Conservation (phyloP, 305 asterid genomes). For the Solanum hybrid region DNA sequence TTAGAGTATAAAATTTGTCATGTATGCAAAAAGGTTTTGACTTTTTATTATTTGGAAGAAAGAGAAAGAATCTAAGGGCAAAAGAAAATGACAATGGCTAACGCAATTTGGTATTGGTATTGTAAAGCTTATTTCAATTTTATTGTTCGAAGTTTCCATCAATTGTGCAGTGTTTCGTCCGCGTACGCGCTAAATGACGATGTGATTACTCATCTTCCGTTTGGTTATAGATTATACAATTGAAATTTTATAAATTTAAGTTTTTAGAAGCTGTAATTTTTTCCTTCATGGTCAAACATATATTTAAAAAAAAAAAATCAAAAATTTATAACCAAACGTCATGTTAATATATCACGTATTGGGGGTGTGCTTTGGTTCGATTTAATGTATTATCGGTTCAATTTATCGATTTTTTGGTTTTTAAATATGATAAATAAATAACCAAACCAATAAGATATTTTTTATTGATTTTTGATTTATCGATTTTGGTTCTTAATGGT, state of each 20-base stretch:
- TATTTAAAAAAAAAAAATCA: too few relatives aligned
- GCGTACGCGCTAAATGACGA: neutral
- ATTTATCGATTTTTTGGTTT: too few relatives aligned
- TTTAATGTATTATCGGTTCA: neutral
- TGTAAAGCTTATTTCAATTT: neutral
- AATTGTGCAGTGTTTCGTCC: neutral
- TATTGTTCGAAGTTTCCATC: neutral
- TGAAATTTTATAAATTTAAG: too few relatives aligned
- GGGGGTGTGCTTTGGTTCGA: neutral
- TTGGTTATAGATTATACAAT: too few relatives aligned
- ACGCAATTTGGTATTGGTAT: neutral
- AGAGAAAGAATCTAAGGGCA: neutral
- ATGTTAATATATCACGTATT: too few relatives aligned
- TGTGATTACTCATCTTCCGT: accelerated
- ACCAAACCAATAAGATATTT: too few relatives aligned
- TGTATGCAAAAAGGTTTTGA: neutral
- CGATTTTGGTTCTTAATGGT: too few relatives aligned
- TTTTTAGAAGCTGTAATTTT: neutral
- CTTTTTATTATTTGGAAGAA: neutral
- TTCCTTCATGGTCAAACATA: neutral
- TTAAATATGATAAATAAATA: too few relatives aligned
- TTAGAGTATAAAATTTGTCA: neutral
- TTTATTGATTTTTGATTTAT: too few relatives aligned
- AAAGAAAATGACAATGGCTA: neutral
- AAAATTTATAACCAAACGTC: too few relatives aligned